Percentiles rank a stretch among this genome's conserved stretches.
These are phyloP conservation scores for Xylaria grammica DNA, from an alignment of 495 filamentous ascomycete species.

Conservation along the genomic window DNA sequence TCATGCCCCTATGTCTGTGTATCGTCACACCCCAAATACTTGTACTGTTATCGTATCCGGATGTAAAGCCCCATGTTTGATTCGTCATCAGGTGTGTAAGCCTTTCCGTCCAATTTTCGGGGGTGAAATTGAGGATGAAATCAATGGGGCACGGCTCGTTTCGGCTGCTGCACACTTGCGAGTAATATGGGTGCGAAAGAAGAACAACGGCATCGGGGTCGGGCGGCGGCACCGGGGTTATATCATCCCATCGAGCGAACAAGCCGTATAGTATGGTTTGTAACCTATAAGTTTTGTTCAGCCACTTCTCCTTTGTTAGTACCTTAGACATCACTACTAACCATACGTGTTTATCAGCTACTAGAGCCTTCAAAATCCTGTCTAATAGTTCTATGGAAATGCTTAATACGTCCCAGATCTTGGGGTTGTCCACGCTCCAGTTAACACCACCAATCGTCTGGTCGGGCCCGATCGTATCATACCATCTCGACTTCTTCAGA, in stretches of 20 bases:
- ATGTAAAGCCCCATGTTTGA: background rate
- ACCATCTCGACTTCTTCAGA: conserved; percentile 2
- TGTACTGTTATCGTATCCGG: background rate
- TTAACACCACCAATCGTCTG: background rate
- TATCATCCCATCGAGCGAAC: background rate
- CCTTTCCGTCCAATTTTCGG: background rate
- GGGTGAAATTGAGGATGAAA: background rate
- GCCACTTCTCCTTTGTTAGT: background rate
- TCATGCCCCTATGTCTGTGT: background rate
- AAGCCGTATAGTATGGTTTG: conserved; percentile 3
- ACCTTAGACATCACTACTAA: background rate
- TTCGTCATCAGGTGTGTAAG: background rate
- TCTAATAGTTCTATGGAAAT: background rate
- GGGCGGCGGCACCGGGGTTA: background rate
- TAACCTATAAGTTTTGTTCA: background rate
- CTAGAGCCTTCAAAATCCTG: background rate
- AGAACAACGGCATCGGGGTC: background rate
- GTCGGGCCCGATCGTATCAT: background rate
- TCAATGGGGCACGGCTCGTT: background rate
- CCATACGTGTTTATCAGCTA: background rate
- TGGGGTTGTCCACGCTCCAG: conserved; percentile 10
- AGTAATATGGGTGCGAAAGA: background rate
- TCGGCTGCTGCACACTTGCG: background rate
- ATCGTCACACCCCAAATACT: background rate
- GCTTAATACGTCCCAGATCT: conserved; percentile 4